phyloP scores from a whole-genome alignment of 1,284 basidiomycete genomes.

The Uromyces viciae-fabae region DNA sequence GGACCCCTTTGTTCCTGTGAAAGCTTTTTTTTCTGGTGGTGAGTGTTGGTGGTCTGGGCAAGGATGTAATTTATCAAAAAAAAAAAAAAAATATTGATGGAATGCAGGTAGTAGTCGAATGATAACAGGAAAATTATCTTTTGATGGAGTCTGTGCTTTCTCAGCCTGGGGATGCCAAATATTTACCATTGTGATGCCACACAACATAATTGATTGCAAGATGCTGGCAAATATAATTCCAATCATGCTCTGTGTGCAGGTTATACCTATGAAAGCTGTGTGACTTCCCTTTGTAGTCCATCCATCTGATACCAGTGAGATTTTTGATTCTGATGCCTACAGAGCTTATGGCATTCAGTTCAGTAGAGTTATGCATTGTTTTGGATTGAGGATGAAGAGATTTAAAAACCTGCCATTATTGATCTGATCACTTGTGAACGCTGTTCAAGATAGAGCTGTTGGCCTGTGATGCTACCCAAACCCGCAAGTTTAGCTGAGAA shows the following conservation, averaged over 20 bases:
- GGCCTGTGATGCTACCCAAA: neutral
- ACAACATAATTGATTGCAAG: constrained; percentile 2
- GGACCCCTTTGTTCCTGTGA: too few species aligned
- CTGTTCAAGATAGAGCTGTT: neutral
- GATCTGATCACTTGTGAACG: too few species aligned
- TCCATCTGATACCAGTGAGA: neutral
- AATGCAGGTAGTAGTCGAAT: neutral
- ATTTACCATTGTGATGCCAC: constrained; percentile 21
- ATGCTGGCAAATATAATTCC: neutral
- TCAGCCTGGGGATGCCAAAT: neutral
- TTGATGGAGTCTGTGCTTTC: neutral
- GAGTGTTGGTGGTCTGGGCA: too few species aligned
- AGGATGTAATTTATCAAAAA: too few species aligned
- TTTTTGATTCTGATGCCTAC: neutral
- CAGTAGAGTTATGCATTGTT: too few species aligned
- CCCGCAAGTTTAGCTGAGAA: neutral
- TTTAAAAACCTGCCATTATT: too few species aligned
- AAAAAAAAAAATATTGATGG: too few species aligned
- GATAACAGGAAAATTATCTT: constrained; percentile 14
- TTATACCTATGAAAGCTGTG: neutral
- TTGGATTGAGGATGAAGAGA: too few species aligned
- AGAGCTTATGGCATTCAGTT: too few species aligned
- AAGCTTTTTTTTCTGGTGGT: too few species aligned
- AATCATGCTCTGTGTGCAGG: neutral
- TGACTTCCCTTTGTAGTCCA: neutral